Percentiles rank a stretch among this genome's conserved stretches.
Conservation (phyloP, 305 asterid genomes). For the Fraxinus velutina region DNA sequence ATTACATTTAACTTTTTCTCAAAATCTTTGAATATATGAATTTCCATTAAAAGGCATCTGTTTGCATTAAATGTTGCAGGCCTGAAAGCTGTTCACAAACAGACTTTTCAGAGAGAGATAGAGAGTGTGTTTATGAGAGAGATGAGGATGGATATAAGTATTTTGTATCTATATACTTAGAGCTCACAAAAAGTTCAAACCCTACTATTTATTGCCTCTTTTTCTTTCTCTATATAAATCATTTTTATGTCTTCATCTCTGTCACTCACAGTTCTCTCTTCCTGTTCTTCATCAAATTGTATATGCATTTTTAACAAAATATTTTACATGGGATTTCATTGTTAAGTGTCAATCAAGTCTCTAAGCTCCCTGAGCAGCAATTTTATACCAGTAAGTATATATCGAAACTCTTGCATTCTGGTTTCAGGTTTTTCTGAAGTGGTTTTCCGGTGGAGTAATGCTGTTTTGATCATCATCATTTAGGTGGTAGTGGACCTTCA, state of each 20-base stretch:
- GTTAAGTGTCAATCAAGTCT: background rate
- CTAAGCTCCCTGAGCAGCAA: background rate
- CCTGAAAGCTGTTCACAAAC: constrained; percentile 8
- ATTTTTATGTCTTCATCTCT: constrained; percentile 36
- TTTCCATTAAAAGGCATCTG: constrained; percentile 35
- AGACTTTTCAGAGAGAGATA: constrained; percentile 34
- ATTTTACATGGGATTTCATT: background rate
- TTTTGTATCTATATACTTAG: background rate
- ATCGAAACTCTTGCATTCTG: constrained; percentile 2
- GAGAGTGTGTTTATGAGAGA: background rate
- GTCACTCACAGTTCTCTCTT: constrained; percentile 26
- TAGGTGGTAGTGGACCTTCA: background rate
- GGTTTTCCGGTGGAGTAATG: background rate
- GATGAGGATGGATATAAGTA: background rate
- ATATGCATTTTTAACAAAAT: background rate
- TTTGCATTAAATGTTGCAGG: constrained; percentile 34
- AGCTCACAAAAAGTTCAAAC: background rate
- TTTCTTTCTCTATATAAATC: constrained; percentile 32
- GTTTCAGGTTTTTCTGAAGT: background rate
- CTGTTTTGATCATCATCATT: background rate
- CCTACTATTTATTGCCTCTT: background rate
- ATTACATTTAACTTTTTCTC: background rate
- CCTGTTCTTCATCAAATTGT: background rate
- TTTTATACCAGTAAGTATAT: constrained; percentile 18
- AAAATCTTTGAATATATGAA: background rate